Evolutionary conservation across 2,329 filamentous ascomycete species (phyloP), one percentile per base, ranked within the genome.

Genomic region (Fusarium domesticum): DNA sequence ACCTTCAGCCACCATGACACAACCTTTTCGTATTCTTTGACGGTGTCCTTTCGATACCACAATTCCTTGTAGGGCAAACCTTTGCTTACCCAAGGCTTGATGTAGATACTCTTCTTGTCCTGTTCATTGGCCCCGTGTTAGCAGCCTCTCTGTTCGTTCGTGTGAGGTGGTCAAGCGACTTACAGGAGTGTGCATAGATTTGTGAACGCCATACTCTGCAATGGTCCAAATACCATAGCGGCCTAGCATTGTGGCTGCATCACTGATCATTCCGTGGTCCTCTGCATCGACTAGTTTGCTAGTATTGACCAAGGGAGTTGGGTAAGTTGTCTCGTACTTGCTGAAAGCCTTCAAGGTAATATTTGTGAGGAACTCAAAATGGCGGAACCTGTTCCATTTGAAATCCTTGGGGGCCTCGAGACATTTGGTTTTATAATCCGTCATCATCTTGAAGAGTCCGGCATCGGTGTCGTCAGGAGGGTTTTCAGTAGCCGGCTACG

Each of bases 121-220:
- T 50, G 8, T 35, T 19, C 6, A 4, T 23, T 14, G 4, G 14
- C 11, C 32, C 11, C 6, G 19, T 16, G 32, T 48, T 15, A 50
- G 36, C 3, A 14, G 7, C 7, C 8, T 8, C 15, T 17, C n/a
- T n/a, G n/a, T 36, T 3, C 4, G 11, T 14, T 2, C 2, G 10
- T 15, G 15, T 18, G 14, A 20, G 4, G 10, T 6, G 23, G 31
- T 17, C 5, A n/a, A 11, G 17, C 16, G 16, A 37, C 54, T 45
- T 45, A 56, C 54, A 3, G 48, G 37, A 28, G 51, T 34, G 18
- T 48, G 37, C 10, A 48, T 7, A 1, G 53, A 53, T 18, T 47
- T 37, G 16, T 46, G 41, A 6, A 43, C 37, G 15, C n/a, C 23
- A 11, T 53, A 41, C 23, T 47, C 44, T n/a, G 43, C 44, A 38